A percentile compares a stretch with the other conserved stretches of the same genome.
phyloP scores from a whole-genome alignment of 148 eudicot species.

The Nepenthes mirabilis region DNA sequence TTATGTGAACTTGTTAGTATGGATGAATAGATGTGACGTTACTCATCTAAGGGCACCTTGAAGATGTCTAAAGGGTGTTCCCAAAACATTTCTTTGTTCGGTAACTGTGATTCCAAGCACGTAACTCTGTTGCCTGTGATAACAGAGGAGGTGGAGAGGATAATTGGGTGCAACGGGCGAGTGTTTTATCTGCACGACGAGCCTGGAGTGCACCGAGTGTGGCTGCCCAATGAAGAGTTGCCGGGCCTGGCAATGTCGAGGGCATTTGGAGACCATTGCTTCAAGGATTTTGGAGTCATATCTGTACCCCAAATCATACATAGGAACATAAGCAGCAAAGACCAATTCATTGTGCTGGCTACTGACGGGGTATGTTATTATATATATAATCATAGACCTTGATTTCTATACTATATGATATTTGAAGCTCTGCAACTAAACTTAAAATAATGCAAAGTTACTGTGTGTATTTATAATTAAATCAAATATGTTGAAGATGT shows the following conservation, averaged over 20 bases:
- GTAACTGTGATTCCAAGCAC: neutral
- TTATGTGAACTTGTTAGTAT: too few relatives aligned
- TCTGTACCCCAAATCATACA: conserved; percentile 67
- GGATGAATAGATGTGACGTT: too few relatives aligned
- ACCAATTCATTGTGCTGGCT: conserved; percentile 66
- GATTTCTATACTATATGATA: neutral
- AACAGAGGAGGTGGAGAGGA: conserved; percentile 71
- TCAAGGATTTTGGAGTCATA: conserved; percentile 72
- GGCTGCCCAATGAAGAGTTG: conserved; percentile 62
- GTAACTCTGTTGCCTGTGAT: neutral
- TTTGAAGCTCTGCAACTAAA: too few relatives aligned
- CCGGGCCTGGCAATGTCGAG: conserved; percentile 98
- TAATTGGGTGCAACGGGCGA: conserved; percentile 58
- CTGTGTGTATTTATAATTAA: too few relatives aligned
- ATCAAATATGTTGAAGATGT: too few relatives aligned
- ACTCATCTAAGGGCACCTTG: too few relatives aligned
- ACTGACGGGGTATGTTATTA: conserved; percentile 68
- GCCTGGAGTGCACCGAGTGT: conserved; percentile 70
- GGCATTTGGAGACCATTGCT: conserved; percentile 76
- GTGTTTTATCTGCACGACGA: conserved; percentile 71
- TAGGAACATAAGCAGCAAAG: conserved; percentile 39
- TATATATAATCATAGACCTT: neutral
- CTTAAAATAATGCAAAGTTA: too few relatives aligned
- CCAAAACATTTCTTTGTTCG: too few relatives aligned
- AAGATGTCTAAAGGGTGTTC: too few relatives aligned